Percentiles rank a stretch among this genome's conserved stretches.
Conservation (phyloP, 1,139 yeast genomes). For the Saccharomyces pastorianus region DNA sequence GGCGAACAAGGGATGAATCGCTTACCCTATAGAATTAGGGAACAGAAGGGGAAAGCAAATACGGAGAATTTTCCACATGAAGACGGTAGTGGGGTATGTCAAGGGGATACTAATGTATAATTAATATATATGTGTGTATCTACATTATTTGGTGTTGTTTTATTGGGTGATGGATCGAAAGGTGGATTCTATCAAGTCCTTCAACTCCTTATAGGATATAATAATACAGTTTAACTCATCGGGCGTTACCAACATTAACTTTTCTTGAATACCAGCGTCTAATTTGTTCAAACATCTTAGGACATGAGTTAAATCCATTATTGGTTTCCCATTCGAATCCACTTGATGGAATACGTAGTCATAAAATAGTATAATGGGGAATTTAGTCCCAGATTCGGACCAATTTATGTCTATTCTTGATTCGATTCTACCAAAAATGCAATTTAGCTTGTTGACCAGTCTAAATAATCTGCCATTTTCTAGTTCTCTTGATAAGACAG, state of each 20-base stretch:
- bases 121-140: neutral
- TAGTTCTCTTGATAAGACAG: constrained; percentile 59
- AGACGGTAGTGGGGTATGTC: neutral
- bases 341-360: constrained; percentile 82
- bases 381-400: constrained; percentile 71
- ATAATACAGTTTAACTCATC: constrained; percentile 80
- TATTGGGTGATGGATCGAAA: constrained; percentile 49
- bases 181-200: constrained; percentile 62
- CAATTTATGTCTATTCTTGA: constrained; percentile 47
- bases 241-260: constrained; percentile 64
- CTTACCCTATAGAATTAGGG: neutral
- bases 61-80: neutral
- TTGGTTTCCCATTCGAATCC: constrained; percentile 68
- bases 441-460: constrained; percentile 70
- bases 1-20: neutral
- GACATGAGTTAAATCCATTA: constrained; percentile 76
- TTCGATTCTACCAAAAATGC: constrained; percentile 71
- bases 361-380: constrained; percentile 67
- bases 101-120: neutral
- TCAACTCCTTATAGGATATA: constrained; percentile 69
- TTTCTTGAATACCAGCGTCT: constrained; percentile 89
- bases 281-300: constrained; percentile 72
- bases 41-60: neutral
- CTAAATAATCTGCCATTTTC: constrained; percentile 87
- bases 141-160: neutral